phyloP scores from a whole-genome alignment of 1,284 basidiomycete genomes.

The Athelia sp. region DNA sequence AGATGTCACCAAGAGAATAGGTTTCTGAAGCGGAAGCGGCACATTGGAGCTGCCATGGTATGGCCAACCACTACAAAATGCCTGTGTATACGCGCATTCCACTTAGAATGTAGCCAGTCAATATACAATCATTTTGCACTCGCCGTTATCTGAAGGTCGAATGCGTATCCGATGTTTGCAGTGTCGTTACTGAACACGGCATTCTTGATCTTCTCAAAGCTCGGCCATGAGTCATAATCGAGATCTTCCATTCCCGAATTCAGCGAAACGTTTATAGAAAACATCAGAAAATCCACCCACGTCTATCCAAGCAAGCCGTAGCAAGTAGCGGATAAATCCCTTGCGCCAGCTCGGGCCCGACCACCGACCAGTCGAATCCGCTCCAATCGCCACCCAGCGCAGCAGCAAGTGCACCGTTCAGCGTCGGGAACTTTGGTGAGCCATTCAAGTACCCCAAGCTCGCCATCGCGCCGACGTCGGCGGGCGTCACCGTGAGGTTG shows the following conservation, averaged over 20 bases:
- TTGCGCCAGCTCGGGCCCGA: conserved; percentile 1
- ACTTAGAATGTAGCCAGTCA: not conserved
- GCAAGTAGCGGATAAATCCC: conserved; percentile 1
- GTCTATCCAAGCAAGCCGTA: conserved; percentile 7
- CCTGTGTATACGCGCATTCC: no score
- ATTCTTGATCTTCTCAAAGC: conserved; percentile 6
- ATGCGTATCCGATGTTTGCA: not conserved
- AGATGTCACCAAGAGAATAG: conserved; percentile 5
- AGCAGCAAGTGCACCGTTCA: conserved; percentile 7
- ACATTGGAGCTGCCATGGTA: conserved; percentile 7
- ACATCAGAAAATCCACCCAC: conserved; percentile 4
- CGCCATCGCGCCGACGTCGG: conserved; percentile 7
- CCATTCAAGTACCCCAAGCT: conserved; percentile 6
- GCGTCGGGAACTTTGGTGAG: conserved; percentile 7
- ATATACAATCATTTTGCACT: not conserved
- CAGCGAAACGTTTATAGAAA: conserved; percentile 1
- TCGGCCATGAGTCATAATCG: conserved; percentile 9
- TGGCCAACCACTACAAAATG: conserved; percentile 10
- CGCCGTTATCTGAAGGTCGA: not conserved
- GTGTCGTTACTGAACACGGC: not conserved
- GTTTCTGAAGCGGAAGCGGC: conserved; percentile 3
- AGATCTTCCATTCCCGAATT: conserved; percentile 3
- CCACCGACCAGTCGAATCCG: not conserved
- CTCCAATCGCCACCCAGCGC: conserved; percentile 10
- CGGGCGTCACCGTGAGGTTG: not conserved